These are phyloP conservation scores for Candida frijolesensis DNA, from an alignment of 1,139 yeast genomes.

Conservation along the genomic window DNA sequence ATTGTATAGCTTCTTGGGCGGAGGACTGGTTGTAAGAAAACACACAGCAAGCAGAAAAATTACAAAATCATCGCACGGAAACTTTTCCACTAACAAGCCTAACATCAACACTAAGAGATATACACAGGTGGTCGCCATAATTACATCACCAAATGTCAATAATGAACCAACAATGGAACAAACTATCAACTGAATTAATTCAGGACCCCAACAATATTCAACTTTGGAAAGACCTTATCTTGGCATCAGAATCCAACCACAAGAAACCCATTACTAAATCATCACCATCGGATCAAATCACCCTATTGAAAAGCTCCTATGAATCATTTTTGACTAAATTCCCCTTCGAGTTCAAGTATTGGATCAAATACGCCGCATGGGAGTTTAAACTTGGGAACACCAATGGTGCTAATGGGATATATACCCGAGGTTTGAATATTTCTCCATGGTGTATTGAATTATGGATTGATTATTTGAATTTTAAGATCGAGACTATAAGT, in stretches of 20 bases:
- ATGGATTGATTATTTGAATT: conserved; percentile 72
- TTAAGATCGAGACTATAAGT: conserved; percentile 48
- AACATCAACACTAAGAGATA: neutral
- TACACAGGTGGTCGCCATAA: too few species aligned
- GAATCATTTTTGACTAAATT: conserved; percentile 58
- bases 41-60: too few species aligned
- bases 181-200: conserved; percentile 31
- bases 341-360: conserved; percentile 76
- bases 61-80: too few species aligned
- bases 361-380: conserved; percentile 74
- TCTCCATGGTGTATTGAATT: conserved; percentile 62
- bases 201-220: conserved; percentile 47
- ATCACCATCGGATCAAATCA: conserved; percentile 41
- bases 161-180: conserved; percentile 15
- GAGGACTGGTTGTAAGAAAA: too few species aligned
- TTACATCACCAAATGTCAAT: conserved; percentile 14
- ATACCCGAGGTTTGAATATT: conserved; percentile 49
- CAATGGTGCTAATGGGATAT: conserved; percentile 51
- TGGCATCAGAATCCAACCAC: conserved; percentile 28
- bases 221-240: conserved; percentile 53
- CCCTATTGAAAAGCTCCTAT: conserved; percentile 53
- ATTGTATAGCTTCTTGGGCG: too few species aligned
- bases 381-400: conserved; percentile 65
- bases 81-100: too few species aligned
- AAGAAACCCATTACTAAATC: conserved; percentile 42